Conservation (phyloP, 2,329 filamentous ascomycete species). For the Diaporthe vaccinii region DNA sequence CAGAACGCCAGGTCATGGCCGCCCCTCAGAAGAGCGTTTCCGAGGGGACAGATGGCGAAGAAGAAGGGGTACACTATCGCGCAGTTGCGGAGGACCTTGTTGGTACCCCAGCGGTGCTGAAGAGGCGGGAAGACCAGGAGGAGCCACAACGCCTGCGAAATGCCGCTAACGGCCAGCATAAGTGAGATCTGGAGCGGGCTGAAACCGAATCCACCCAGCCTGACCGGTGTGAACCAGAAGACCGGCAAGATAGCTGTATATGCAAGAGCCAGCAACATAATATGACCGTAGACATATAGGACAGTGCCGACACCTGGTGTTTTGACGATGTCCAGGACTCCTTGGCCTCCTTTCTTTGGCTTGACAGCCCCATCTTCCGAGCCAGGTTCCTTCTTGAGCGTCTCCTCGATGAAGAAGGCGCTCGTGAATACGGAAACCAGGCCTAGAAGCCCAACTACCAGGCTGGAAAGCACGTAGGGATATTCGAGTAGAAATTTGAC, state of each 20-base stretch:
- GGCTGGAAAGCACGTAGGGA: constrained; percentile 75
- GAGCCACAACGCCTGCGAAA: constrained; percentile 79
- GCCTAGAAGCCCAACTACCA: constrained; percentile 69
- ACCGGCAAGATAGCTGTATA: constrained; percentile 80
- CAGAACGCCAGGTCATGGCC: constrained; percentile 67
- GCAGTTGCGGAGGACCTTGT: constrained; percentile 72
- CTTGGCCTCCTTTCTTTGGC: constrained; percentile 51
- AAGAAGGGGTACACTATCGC: constrained; percentile 73
- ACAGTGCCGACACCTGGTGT: constrained; percentile 76
- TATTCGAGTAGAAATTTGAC: constrained; percentile 72
- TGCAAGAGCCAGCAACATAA: constrained; percentile 77
- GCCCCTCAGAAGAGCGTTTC: constrained; percentile 68
- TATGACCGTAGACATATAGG: constrained; percentile 74
- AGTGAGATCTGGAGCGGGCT: constrained; percentile 73
- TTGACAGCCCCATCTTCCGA: constrained; percentile 39
- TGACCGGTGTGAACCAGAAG: constrained; percentile 74
- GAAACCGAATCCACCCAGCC: constrained; percentile 76
- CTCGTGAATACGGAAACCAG: constrained; percentile 65
- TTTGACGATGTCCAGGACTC: constrained; percentile 68
- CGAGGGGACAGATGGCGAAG: constrained; percentile 66
- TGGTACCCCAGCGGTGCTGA: constrained; percentile 76
- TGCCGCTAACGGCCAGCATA: constrained; percentile 74
- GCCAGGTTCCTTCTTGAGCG: constrained; percentile 53
- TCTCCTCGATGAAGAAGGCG: constrained; percentile 74
- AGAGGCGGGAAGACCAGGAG: constrained; percentile 77